Percentiles rank a stretch among this genome's conserved stretches.
phyloP scores from a whole-genome alignment of 345 rosid species.

The Triadica sebifera region DNA sequence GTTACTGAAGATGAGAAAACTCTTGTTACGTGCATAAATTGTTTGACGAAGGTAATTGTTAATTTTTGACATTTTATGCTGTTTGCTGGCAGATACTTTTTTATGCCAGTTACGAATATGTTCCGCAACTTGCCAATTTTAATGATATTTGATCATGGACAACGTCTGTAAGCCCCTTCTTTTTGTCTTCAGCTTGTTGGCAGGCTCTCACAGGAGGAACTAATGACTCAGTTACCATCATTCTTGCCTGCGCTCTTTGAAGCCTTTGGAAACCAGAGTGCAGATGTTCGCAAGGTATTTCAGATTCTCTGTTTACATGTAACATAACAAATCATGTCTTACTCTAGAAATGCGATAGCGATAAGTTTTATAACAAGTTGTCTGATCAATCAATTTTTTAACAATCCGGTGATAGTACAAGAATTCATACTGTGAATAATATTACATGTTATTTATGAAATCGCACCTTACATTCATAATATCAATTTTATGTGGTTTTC shows the following conservation, averaged over 20 bases:
- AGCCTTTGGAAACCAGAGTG: conserved; percentile 96
- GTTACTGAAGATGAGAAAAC: conserved; percentile 93
- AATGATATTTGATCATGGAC: not conserved
- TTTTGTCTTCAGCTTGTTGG: conserved; percentile 72
- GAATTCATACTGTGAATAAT: not conserved
- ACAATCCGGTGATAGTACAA: not conserved
- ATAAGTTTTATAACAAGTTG: not conserved
- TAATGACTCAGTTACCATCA: conserved; percentile 75
- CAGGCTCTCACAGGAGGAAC: conserved; percentile 83
- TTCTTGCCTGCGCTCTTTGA: conserved; percentile 94
- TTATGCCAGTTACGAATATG: not conserved
- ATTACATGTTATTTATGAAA: not conserved
- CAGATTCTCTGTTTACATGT: not conserved
- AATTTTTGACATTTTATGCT: no score
- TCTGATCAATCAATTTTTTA: not conserved
- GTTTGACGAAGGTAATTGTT: conserved; percentile 80
- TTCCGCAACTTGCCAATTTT: not conserved
- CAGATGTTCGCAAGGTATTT: conserved; percentile 94
- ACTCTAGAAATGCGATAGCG: not conserved
- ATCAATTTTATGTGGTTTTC: not conserved
- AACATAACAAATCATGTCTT: not conserved
- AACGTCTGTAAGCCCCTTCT: conserved; percentile 3
- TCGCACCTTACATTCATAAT: not conserved
- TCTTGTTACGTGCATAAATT: conserved; percentile 82
- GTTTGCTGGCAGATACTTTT: not conserved